Conservation (phyloP, 2,329 filamentous ascomycete species). For the Clathrospora elynae region DNA sequence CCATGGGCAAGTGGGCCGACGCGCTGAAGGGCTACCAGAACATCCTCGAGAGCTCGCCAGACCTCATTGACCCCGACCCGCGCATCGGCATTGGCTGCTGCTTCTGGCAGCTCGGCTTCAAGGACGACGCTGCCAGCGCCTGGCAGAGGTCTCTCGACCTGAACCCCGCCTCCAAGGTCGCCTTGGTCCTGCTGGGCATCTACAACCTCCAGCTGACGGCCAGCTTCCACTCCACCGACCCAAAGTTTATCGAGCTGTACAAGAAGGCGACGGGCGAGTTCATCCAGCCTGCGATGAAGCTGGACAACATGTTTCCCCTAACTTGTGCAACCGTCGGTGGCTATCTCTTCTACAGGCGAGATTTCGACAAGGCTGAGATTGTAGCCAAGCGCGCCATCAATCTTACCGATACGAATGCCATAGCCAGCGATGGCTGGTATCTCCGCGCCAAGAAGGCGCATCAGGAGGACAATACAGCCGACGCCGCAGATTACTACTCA, state of each 20-base stretch:
- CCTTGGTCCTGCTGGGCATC: constrained; percentile 85
- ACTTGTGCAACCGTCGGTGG: constrained; percentile 88
- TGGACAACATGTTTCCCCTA: constrained; percentile 87
- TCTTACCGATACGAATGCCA: constrained; percentile 92
- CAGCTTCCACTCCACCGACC: constrained; percentile 79
- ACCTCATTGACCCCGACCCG: constrained; percentile 89
- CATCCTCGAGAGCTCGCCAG: constrained; percentile 81
- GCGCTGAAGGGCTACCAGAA: constrained; percentile 86
- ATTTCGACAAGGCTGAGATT: constrained; percentile 79
- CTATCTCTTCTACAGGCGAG: constrained; percentile 86
- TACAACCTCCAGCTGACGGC: constrained; percentile 89
- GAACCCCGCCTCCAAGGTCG: constrained; percentile 82
- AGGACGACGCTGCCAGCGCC: constrained; percentile 85
- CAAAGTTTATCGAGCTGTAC: constrained; percentile 82
- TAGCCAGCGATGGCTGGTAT: constrained; percentile 98
- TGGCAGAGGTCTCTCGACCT: constrained; percentile 89
- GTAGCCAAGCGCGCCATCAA: constrained; percentile 93
- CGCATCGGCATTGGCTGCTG: constrained; percentile 95
- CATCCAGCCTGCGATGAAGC: constrained; percentile 89
- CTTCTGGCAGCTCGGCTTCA: constrained; percentile 94
- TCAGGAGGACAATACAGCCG: constrained; percentile 73
- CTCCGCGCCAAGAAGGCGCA: constrained; percentile 90
- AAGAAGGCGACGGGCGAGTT: constrained; percentile 94
- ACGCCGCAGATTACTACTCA: constrained; percentile 83
- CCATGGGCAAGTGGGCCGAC: constrained; percentile 82